Conservation (phyloP, 2,329 filamentous ascomycete genomes). For the Nakataea oryzae region DNA sequence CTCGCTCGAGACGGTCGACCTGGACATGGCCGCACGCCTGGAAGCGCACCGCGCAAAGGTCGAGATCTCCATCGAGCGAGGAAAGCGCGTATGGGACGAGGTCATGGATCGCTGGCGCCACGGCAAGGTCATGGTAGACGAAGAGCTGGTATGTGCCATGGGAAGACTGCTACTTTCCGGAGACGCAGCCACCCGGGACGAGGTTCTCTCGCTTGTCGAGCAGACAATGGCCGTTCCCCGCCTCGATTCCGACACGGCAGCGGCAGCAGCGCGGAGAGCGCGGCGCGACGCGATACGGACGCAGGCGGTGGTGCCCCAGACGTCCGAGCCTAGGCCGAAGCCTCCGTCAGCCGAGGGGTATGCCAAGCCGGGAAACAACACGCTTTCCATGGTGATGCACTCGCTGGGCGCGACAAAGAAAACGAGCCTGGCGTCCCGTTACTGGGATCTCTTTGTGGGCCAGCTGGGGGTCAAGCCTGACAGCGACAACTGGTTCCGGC, state of each 20-base stretch:
- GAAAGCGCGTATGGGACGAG: slow-evolving; percentile 70
- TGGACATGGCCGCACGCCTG: slow-evolving; percentile 1
- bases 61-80: slow-evolving; percentile 49
- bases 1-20: not conserved
- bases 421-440: slow-evolving; percentile 54
- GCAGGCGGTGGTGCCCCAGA: too few species aligned
- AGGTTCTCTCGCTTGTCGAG: slow-evolving; percentile 65
- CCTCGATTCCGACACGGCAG: slow-evolving; percentile 23
- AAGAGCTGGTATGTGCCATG: slow-evolving; percentile 72
- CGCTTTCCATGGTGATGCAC: slow-evolving; percentile 59
- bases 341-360: slow-evolving; percentile 14
- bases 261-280: slow-evolving; percentile 1
- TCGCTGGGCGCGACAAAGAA: slow-evolving; percentile 50
- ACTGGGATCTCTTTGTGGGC: slow-evolving; percentile 66
- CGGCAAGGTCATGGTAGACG: slow-evolving; percentile 63
- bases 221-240: slow-evolving; percentile 71
- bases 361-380: slow-evolving; percentile 39
- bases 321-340: not conserved
- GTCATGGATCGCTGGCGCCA: slow-evolving; percentile 65
- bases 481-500: slow-evolving; percentile 54
- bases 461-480: slow-evolving; percentile 60
- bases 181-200: slow-evolving; percentile 51
- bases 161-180: slow-evolving; percentile 64
- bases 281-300: not conserved
- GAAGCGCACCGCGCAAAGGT: slow-evolving; percentile 14